Percentiles rank a stretch among this genome's conserved stretches.
These are phyloP conservation scores for Trichoderma sp. DNA, from an alignment of 2,329 filamentous ascomycete genomes.

Conservation along the genomic window DNA sequence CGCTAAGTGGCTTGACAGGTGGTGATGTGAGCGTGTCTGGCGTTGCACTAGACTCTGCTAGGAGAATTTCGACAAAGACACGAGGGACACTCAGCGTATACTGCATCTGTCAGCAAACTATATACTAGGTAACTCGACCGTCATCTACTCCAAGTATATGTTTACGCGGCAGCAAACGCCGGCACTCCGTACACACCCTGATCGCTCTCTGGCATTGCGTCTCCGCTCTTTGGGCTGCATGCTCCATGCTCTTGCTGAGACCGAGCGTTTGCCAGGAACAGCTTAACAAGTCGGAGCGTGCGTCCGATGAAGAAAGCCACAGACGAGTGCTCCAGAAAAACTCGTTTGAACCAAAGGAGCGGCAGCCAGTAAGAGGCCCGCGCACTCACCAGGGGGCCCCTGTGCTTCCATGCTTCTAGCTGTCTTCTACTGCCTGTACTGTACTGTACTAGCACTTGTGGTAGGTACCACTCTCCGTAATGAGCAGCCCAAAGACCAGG, in stretches of 20 bases:
- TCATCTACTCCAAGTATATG: not conserved
- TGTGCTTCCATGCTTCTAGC: constrained; percentile 20
- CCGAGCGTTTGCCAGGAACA: constrained; percentile 14
- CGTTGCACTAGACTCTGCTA: not conserved
- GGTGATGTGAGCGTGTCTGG: not conserved
- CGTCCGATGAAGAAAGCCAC: constrained; percentile 21
- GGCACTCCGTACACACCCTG: not conserved
- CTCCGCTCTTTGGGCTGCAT: constrained; percentile 23
- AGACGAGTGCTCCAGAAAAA: constrained; percentile 17
- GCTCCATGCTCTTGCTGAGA: constrained; percentile 11
- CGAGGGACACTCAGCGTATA: not conserved
- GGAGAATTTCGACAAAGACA: not conserved
- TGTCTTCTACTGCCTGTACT: constrained; percentile 3
- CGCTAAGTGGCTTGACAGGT: not conserved
- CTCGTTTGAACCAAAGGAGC: not conserved
- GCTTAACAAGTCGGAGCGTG: not conserved
- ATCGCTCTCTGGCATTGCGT: constrained; percentile 15
- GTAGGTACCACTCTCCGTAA: not conserved
- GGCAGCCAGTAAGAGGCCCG: constrained; percentile 16
- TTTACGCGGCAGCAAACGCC: not conserved
- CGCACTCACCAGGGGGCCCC: constrained; percentile 4
- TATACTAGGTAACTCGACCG: no score
- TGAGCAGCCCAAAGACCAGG: not conserved
- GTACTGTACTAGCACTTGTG: no score
- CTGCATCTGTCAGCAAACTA: not conserved